Conservation (phyloP, 2,329 filamentous ascomycete genomes). For the Dothideomycetes sp. region DNA sequence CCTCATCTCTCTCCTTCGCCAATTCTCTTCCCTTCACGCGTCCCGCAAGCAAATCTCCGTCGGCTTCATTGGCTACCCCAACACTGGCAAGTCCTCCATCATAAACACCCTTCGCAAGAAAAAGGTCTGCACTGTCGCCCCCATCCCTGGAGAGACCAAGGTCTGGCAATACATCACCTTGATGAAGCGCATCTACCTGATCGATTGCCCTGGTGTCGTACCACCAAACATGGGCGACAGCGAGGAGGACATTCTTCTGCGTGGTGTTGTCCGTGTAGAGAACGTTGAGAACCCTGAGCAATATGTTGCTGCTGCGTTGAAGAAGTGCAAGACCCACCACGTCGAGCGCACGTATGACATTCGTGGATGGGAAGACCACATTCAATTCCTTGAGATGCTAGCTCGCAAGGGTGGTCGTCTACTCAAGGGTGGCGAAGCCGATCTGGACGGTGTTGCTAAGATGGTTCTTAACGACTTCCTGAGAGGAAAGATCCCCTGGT, state of each 20-base stretch:
- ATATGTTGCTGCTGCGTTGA: constrained; percentile 77
- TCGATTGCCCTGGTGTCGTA: constrained; percentile 94
- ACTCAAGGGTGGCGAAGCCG: constrained; percentile 85
- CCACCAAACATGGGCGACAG: constrained; percentile 77
- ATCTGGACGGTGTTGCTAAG: constrained; percentile 89
- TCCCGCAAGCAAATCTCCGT: constrained; percentile 92
- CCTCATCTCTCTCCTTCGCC: constrained; percentile 78
- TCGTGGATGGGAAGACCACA: constrained; percentile 63
- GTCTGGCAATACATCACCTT: constrained; percentile 96
- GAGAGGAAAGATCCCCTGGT: constrained; percentile 93
- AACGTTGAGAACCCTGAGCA: constrained; percentile 95
- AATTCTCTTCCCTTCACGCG: constrained; percentile 83
- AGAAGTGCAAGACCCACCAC: constrained; percentile 72
- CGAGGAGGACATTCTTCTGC: constrained; percentile 75
- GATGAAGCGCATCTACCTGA: constrained; percentile 89
- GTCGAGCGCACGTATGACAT: constrained; percentile 89
- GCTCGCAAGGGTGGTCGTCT: constrained; percentile 80
- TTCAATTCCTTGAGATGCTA: constrained; percentile 76
- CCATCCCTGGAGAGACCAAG: constrained; percentile 93
- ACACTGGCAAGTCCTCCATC: constrained; percentile 90
- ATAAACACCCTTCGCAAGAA: constrained; percentile 95
- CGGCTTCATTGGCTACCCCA: constrained; percentile 80
- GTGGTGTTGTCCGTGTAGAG: constrained; percentile 87
- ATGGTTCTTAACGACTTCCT: constrained; percentile 97
- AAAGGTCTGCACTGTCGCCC: constrained; percentile 85